These are phyloP conservation scores for Graphiopsis chlorocephala DNA, from an alignment of 2,329 filamentous ascomycete genomes.

Conservation along the genomic window DNA sequence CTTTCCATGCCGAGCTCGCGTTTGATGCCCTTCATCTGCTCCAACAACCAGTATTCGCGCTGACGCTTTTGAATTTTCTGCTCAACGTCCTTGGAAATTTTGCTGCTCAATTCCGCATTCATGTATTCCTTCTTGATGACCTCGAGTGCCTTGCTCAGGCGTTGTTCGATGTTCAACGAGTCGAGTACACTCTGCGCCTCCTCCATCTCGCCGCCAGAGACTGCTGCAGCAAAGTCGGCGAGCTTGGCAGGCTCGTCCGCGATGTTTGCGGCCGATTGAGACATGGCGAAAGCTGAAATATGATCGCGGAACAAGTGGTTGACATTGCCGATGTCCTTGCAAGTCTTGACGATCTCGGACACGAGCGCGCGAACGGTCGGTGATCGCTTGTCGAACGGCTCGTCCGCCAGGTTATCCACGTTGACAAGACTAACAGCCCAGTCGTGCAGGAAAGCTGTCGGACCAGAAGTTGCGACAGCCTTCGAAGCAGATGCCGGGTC, in stretches of 20 bases:
- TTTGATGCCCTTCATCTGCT: conserved; percentile 98
- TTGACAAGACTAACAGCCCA: conserved; percentile 38
- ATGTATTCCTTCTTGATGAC: conserved; percentile 97
- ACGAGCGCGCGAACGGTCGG: conserved; percentile 86
- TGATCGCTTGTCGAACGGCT: conserved; percentile 86
- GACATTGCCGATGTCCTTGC: conserved; percentile 91
- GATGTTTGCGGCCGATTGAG: conserved; percentile 89
- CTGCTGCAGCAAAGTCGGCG: conserved; percentile 94
- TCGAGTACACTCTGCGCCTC: conserved; percentile 91
- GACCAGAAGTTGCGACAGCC: conserved; percentile 61
- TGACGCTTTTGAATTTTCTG: conserved; percentile 96
- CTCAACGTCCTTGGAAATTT: conserved; percentile 97
- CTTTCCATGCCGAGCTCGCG: conserved; percentile 94
- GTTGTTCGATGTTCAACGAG: conserved; percentile 85
- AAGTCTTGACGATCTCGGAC: conserved; percentile 97
- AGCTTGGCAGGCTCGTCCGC: conserved; percentile 92
- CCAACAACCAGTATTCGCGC: conserved; percentile 97
- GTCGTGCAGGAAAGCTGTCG: conserved; percentile 85
- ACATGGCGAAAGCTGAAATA: conserved; percentile 95
- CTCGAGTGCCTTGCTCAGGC: conserved; percentile 85
- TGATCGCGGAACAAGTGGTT: conserved; percentile 96
- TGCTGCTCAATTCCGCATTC: conserved; percentile 94
- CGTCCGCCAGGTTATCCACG: conserved; percentile 53
- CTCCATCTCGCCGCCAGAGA: conserved; percentile 86
- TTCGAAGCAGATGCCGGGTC: conserved; percentile 9